A percentile compares a stretch with the other conserved stretches of the same genome.
phyloP scores from a whole-genome alignment of 108 stramenopile species.

The Aurantiochytrium sp. region DNA sequence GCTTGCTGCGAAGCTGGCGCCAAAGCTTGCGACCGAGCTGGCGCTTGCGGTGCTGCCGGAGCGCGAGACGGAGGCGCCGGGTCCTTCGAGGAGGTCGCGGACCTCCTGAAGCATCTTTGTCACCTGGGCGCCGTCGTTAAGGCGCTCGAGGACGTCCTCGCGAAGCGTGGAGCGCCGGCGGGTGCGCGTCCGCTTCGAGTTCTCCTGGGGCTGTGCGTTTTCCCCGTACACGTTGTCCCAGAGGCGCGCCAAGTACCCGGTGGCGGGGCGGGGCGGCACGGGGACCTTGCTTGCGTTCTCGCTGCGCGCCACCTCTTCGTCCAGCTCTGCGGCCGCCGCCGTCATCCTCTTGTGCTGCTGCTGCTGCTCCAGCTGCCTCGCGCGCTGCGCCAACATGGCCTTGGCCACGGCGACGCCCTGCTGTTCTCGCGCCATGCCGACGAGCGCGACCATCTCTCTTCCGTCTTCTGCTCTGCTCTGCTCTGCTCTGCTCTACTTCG shows the following conservation, averaged over 20 bases:
- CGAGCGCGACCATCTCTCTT: neutral
- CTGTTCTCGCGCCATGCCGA: neutral
- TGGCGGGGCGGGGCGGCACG: neutral
- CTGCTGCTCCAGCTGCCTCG: neutral
- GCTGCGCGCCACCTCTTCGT: too few relatives aligned
- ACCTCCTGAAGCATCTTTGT: neutral
- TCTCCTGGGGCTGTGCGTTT: neutral
- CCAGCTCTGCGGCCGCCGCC: neutral
- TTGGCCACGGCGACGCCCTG: neutral
- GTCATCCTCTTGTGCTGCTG: neutral
- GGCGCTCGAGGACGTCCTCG: neutral
- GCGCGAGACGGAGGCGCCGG: neutral
- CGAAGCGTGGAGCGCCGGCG: neutral
- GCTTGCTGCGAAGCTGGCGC: neutral
- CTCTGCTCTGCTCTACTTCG: neutral
- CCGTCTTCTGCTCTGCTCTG: neutral
- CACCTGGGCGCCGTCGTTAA: neutral
- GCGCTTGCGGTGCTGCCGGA: neutral
- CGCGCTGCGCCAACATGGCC: neutral
- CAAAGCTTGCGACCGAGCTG: neutral
- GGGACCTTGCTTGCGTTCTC: neutral
- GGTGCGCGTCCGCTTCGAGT: neutral
- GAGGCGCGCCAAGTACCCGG: neutral
- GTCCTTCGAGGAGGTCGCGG: neutral
- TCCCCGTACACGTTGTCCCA: neutral